These are phyloP conservation scores for Claviceps sorghi DNA, from an alignment of 2,329 filamentous ascomycete species.

Conservation along the genomic window DNA sequence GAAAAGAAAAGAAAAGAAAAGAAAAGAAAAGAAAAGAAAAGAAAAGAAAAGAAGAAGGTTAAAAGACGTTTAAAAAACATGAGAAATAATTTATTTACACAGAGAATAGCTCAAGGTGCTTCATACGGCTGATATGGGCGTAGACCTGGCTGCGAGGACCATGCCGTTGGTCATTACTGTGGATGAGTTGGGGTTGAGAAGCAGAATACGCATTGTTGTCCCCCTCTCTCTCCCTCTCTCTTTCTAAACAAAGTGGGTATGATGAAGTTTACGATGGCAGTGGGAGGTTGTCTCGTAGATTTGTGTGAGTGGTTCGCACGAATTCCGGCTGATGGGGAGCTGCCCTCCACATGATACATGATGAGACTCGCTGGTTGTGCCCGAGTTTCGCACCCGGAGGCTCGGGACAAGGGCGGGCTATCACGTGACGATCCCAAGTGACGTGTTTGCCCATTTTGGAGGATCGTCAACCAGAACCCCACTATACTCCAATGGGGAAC, in stretches of 20 bases:
- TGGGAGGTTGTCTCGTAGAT: neutral
- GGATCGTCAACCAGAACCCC: slow-evolving; percentile 16
- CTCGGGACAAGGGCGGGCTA: slow-evolving; percentile 14
- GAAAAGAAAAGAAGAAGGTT: neutral
- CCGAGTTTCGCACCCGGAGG: no score
- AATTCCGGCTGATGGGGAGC: no score
- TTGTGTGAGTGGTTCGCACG: no score
- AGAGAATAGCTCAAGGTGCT: neutral
- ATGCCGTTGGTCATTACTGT: slow-evolving; percentile 55
- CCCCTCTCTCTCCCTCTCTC: neutral
- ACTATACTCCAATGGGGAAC: neutral
- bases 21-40: neutral
- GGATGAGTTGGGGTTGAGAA: slow-evolving; percentile 72
- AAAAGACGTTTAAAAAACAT: neutral
- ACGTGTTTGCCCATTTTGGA: neutral
- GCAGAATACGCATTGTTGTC: slow-evolving; percentile 34
- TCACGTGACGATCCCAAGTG: slow-evolving; percentile 21
- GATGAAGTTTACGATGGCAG: no score
- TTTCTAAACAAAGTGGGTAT: no score
- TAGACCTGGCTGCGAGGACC: slow-evolving; percentile 13
- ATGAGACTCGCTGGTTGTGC: no score
- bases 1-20: neutral
- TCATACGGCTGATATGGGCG: slow-evolving; percentile 15
- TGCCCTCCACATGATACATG: no score
- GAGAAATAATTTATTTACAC: no score